Conservation (phyloP, 768 basidiomycete genomes). For the Coprinopsis marcescibilis region DNA sequence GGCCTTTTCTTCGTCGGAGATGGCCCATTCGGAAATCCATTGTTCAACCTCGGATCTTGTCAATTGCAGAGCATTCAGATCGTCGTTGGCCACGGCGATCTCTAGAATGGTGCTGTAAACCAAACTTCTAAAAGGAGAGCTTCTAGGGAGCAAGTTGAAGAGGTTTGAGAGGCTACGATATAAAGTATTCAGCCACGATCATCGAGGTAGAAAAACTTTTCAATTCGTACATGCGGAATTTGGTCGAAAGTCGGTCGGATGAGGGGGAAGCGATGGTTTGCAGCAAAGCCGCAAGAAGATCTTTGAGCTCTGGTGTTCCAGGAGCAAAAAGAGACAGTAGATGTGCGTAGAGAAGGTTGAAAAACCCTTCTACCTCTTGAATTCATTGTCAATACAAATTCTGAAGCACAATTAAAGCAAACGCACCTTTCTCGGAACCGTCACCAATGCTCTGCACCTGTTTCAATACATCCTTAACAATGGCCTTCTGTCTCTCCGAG, state of each 20-base stretch:
- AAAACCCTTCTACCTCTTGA: constrained; percentile 77
- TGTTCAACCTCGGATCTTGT: constrained; percentile 58
- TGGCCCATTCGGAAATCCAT: constrained; percentile 75
- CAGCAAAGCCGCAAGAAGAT: constrained; percentile 45
- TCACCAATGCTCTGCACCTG: constrained; percentile 69
- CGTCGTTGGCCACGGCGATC: constrained; percentile 52
- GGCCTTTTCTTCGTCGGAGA: constrained; percentile 56
- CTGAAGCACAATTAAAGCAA: not conserved
- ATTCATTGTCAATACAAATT: constrained; percentile 7
- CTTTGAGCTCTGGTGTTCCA: constrained; percentile 50
- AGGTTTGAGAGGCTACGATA: constrained; percentile 72
- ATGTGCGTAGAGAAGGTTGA: constrained; percentile 77
- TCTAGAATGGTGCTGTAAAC: constrained; percentile 62
- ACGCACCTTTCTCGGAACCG: constrained; percentile 69
- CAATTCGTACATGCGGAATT: constrained; percentile 67
- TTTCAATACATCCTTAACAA: constrained; percentile 53
- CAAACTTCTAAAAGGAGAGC: constrained; percentile 54
- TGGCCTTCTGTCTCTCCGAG: constrained; percentile 42
- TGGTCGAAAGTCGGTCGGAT: constrained; percentile 48
- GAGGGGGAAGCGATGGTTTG: constrained; percentile 50
- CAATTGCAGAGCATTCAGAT: constrained; percentile 57
- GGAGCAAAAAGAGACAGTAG: constrained; percentile 53
- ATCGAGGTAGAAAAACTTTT: constrained; percentile 8
- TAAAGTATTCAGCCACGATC: constrained; percentile 6
- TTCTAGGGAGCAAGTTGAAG: constrained; percentile 70